Percentiles rank a stretch among this genome's conserved stretches.
phyloP scores from a whole-genome alignment of 1,284 basidiomycete species.

The Moniliella sp. region DNA sequence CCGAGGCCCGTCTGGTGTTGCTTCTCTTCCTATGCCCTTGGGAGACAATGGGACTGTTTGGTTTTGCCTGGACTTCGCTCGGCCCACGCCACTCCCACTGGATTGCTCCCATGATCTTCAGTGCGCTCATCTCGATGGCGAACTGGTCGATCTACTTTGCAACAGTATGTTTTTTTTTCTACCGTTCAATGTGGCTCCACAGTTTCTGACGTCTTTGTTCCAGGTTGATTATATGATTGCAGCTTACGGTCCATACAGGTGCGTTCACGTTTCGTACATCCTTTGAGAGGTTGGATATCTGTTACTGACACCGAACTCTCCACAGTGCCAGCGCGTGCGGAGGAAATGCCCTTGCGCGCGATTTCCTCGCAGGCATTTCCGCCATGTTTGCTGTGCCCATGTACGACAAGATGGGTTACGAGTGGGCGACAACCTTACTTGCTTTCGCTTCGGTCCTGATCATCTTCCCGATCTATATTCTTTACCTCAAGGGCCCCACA shows the following conservation, averaged over 20 bases:
- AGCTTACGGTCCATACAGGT: no score
- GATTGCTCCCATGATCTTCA: slow-evolving; percentile 37
- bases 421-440: no score
- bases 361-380: slow-evolving; percentile 36
- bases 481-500: no score
- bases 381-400: slow-evolving; percentile 36
- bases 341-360: slow-evolving; percentile 29
- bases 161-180: no score
- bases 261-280: slow-evolving; percentile 6
- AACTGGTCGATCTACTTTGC: not conserved
- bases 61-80: slow-evolving; percentile 36
- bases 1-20: slow-evolving; percentile 34
- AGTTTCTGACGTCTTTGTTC: slow-evolving; percentile 2
- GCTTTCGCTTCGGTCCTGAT: no score
- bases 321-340: slow-evolving; percentile 35
- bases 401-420: no score
- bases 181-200: slow-evolving; percentile 6
- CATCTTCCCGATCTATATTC: no score
- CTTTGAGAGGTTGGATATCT: slow-evolving; percentile 36
- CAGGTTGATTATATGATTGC: no score
- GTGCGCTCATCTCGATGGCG: slow-evolving; percentile 35
- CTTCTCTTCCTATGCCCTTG: slow-evolving; percentile 34
- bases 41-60: slow-evolving; percentile 35
- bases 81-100: slow-evolving; percentile 34
- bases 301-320: slow-evolving; percentile 35